Percentiles rank a stretch among this genome's conserved stretches.
These are phyloP conservation scores for Dendrobium chrysotoxum DNA, from an alignment of 106 monocot species.

Conservation along the genomic window DNA sequence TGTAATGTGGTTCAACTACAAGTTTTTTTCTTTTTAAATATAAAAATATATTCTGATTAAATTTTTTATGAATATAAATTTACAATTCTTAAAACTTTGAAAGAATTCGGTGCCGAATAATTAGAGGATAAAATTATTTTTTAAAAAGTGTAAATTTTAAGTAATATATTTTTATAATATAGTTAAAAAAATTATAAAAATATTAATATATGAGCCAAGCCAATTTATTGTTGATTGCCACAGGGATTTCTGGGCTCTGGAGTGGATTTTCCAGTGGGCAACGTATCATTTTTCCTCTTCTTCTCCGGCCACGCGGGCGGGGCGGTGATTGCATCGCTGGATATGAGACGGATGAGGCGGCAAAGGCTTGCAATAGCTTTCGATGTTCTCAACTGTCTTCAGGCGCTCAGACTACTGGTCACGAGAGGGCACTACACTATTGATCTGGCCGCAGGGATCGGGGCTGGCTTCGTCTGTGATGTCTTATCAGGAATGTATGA, in stretches of 20 bases:
- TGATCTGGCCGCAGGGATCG: constrained; percentile 71
- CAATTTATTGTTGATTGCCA: background rate
- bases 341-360: constrained; percentile 70
- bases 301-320: constrained; percentile 95
- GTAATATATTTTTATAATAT: too few species aligned
- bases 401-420: constrained; percentile 65
- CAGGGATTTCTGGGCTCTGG: constrained; percentile 81
- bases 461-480: constrained; percentile 78
- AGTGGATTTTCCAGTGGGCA: constrained; percentile 88
- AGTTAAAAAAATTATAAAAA: too few species aligned
- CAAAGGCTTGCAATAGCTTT: constrained; percentile 39
- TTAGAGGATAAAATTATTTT: too few species aligned
- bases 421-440: constrained; percentile 96
- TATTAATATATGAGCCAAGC: too few species aligned
- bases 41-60: too few species aligned
- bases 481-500: constrained; percentile 52
- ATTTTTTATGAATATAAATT: too few species aligned
- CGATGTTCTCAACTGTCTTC: constrained; percentile 63
- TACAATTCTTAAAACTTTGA: too few species aligned
- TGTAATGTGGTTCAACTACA: too few species aligned
- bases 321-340: constrained; percentile 72
- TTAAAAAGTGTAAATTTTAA: too few species aligned
- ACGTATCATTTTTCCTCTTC: constrained; percentile 97
- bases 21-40: too few species aligned
- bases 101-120: too few species aligned